A percentile compares a stretch with the other conserved stretches of the same genome.
Evolutionary conservation across 1,139 yeast genomes (phyloP).

Genomic region (Dujonia santamariae): DNA sequence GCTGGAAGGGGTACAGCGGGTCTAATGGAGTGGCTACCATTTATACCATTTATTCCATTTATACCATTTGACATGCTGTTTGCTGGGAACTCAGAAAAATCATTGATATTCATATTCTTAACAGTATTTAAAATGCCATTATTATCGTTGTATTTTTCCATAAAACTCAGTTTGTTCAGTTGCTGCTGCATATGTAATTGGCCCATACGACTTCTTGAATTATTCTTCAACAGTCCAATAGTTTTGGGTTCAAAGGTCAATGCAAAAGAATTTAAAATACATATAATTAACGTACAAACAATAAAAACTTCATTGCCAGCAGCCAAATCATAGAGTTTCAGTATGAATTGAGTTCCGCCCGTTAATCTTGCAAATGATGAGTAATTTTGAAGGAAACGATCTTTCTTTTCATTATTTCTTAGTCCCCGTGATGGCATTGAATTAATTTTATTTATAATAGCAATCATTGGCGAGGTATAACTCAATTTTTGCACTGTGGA

Average conservation of each 20-base stretch:
- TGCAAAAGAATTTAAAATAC: constrained; percentile 3
- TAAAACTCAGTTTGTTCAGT: too few relatives aligned
- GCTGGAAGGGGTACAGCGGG: background rate
- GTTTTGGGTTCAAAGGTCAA: background rate
- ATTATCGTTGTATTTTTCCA: background rate
- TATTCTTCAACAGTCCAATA: background rate
- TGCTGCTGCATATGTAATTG: too few relatives aligned
- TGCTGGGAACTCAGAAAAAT: background rate
- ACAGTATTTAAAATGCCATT: background rate
- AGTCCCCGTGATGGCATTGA: background rate
- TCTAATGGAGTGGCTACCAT: background rate
- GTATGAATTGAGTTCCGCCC: background rate
- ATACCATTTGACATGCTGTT: background rate
- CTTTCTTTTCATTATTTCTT: background rate
- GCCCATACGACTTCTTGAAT: background rate
- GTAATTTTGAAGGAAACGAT: background rate
- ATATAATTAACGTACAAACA: constrained; percentile 3
- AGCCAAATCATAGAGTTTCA: constrained; percentile 2
- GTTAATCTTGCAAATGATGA: constrained; percentile 1
- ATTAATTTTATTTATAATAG: constrained; percentile 1
- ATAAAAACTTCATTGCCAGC: constrained; percentile 2
- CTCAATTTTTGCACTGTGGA: background rate
- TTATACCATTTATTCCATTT: background rate
- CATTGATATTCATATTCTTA: background rate
- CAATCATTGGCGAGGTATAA: background rate